These are phyloP conservation scores for Berberis thunbergii DNA, from an alignment of 164 flowering plant genomes.

Conservation along the genomic window DNA sequence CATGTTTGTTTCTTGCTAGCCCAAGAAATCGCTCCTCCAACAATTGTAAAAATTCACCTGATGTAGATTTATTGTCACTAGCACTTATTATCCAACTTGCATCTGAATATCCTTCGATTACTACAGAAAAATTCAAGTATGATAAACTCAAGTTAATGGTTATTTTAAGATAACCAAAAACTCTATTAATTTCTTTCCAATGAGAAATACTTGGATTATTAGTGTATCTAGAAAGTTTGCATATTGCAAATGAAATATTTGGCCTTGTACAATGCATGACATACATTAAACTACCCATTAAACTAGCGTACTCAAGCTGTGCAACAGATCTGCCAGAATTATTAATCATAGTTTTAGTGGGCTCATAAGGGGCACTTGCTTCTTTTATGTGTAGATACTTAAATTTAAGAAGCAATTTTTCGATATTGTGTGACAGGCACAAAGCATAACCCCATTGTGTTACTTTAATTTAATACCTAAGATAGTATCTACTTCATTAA, in stretches of 20 bases:
- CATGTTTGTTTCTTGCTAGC: constrained; percentile 2
- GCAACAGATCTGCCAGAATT: constrained; percentile 1
- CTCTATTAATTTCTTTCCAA: not conserved
- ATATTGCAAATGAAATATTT: not conserved
- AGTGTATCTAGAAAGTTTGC: not conserved
- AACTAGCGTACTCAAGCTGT: not conserved
- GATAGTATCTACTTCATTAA: too few species aligned
- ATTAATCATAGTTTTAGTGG: not conserved
- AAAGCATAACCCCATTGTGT: too few species aligned
- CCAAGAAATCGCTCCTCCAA: not conserved
- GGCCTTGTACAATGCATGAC: too few species aligned
- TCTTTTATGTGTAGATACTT: too few species aligned
- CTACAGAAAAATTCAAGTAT: not conserved
- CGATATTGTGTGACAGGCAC: too few species aligned
- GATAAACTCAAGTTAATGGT: not conserved
- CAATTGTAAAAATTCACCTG: not conserved
- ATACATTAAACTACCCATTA: not conserved
- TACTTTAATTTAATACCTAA: too few species aligned
- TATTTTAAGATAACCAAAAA: not conserved
- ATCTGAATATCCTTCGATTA: not conserved
- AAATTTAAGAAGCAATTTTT: too few species aligned
- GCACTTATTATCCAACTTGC: not conserved
- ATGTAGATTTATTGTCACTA: not conserved
- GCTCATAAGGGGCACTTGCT: not conserved
- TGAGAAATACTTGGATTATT: constrained; percentile 1